Evolutionary conservation across 2,329 filamentous ascomycete genomes (phyloP).

Genomic region (Colletotrichum musicola): DNA sequence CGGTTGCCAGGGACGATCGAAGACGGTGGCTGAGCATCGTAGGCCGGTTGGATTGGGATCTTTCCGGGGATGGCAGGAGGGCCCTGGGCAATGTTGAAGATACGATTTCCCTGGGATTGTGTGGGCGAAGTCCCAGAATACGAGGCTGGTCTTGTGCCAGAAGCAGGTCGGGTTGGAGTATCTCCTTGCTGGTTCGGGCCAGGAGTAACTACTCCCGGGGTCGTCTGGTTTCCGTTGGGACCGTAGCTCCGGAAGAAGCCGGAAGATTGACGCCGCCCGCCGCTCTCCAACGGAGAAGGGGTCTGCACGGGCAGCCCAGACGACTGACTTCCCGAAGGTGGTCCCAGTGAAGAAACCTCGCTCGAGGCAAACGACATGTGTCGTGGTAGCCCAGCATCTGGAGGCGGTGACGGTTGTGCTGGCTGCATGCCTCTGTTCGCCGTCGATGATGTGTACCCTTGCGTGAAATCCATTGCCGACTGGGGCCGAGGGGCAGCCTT

Average conservation of each 20-base stretch:
- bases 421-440: neutral
- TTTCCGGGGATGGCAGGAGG: constrained; percentile 35
- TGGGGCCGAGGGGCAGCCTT: neutral
- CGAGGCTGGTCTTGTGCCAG: constrained; percentile 18
- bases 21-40: neutral
- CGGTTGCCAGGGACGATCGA: neutral
- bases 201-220: neutral
- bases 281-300: constrained; percentile 46
- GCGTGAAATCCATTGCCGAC: constrained; percentile 9
- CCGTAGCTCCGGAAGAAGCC: constrained; percentile 39
- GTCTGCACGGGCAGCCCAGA: constrained; percentile 42
- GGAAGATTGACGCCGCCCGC: constrained; percentile 24
- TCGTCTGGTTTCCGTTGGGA: neutral
- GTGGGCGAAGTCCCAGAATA: constrained; percentile 21
- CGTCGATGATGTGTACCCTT: neutral
- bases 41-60: neutral
- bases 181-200: no score
- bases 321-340: constrained; percentile 45
- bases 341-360: constrained; percentile 46
- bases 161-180: neutral
- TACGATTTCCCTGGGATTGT: neutral
- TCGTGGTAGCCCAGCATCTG: neutral
- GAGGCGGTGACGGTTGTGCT: neutral
- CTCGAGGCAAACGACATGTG: constrained; percentile 27
- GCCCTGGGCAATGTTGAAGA: neutral